Percentiles rank a stretch among this genome's conserved stretches.
phyloP scores from a whole-genome alignment of 495 filamentous ascomycete species.

The Podospora pseudocomata region DNA sequence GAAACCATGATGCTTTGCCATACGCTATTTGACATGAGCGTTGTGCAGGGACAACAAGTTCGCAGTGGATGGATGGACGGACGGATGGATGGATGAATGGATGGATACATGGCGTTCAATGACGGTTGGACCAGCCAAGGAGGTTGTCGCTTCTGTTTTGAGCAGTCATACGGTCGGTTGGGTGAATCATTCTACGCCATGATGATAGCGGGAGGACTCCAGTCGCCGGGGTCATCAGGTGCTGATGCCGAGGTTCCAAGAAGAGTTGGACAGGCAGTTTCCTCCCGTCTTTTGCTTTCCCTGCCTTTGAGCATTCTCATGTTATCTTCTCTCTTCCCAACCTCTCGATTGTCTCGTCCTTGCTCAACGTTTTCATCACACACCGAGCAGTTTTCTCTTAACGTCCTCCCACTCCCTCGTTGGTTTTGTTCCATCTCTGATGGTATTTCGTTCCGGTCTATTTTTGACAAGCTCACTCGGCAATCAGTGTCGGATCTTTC shows the following conservation, averaged over 20 bases:
- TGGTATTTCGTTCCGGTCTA: not conserved
- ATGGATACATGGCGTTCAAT: too few species aligned
- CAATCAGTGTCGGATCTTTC: not conserved
- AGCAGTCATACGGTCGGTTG: not conserved
- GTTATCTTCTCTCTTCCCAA: not conserved
- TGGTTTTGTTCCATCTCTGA: not conserved
- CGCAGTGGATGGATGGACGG: too few species aligned
- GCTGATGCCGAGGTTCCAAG: not conserved
- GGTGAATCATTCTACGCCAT: not conserved
- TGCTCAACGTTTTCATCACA: not conserved
- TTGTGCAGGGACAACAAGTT: too few species aligned
- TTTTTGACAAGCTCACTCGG: not conserved
- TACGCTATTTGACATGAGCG: too few species aligned
- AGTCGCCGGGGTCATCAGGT: not conserved
- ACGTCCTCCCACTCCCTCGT: not conserved
- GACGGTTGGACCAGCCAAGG: not conserved
- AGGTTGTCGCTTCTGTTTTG: not conserved
- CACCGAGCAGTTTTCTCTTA: not conserved
- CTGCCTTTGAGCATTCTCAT: not conserved
- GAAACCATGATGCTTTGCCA: too few species aligned
- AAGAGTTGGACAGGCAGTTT: not conserved
- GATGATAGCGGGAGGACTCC: not conserved
- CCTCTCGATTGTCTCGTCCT: not conserved
- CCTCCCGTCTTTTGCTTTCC: not conserved
- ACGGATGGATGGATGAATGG: too few species aligned